Conservation (phyloP, 805 yeast species). For the Ogataea corticis region DNA sequence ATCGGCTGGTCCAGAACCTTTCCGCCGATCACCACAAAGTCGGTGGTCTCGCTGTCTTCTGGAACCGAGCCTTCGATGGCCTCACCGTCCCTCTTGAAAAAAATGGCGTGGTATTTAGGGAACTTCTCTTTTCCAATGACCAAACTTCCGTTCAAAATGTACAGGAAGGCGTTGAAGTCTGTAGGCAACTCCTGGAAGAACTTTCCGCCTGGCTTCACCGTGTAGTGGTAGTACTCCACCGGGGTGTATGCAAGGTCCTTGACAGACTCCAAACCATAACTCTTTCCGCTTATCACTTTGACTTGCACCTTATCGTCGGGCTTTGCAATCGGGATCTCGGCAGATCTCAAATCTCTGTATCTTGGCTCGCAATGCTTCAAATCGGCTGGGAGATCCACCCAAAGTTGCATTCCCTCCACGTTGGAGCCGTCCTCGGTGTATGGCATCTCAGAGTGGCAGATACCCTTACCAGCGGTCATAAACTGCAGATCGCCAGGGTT, state of each 20-base stretch:
- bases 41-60: constrained; percentile 47
- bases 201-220: constrained; percentile 62
- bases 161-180: constrained; percentile 68
- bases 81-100: constrained; percentile 73
- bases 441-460: constrained; percentile 87
- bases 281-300: constrained; percentile 74
- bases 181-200: constrained; percentile 60
- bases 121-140: constrained; percentile 44
- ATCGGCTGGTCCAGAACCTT: constrained; percentile 69
- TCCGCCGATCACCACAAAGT: constrained; percentile 78
- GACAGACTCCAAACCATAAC: constrained; percentile 73
- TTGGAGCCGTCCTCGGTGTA: constrained; percentile 51
- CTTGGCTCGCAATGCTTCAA: constrained; percentile 68
- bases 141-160: constrained; percentile 63
- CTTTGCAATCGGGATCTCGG: constrained; percentile 69
- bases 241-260: constrained; percentile 83
- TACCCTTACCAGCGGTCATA: constrained; percentile 91
- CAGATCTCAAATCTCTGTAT: constrained; percentile 70
- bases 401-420: constrained; percentile 71
- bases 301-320: constrained; percentile 66
- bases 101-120: constrained; percentile 51
- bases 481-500: constrained; percentile 85
- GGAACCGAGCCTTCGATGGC: constrained; percentile 53
- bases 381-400: constrained; percentile 79
- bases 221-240: constrained; percentile 68